Percentiles rank a stretch among this genome's conserved stretches.
These are phyloP conservation scores for Candida mesenterica DNA, from an alignment of 1,139 yeast genomes.

Conservation along the genomic window DNA sequence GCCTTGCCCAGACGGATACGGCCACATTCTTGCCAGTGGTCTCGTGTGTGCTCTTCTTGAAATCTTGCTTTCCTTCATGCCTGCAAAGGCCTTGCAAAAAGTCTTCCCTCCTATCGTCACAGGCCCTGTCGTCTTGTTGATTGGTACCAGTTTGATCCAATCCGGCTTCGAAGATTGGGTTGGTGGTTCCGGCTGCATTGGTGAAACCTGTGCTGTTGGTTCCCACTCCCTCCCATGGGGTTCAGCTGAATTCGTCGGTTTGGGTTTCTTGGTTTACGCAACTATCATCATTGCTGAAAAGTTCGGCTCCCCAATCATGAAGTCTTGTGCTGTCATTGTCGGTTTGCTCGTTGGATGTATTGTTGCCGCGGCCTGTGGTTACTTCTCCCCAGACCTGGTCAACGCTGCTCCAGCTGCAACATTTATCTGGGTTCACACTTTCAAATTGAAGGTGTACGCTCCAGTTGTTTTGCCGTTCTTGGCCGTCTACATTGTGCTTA, in stretches of 20 bases:
- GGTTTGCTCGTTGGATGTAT: conserved; percentile 87
- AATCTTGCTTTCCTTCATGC: conserved; percentile 68
- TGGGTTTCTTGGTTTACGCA: conserved; percentile 78
- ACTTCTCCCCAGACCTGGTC: conserved; percentile 57
- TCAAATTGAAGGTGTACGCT: conserved; percentile 70
- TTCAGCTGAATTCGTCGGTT: conserved; percentile 77
- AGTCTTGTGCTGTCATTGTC: conserved; percentile 83
- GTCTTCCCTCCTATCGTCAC: conserved; percentile 88
- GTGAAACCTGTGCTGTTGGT: conserved; percentile 44
- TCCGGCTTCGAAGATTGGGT: conserved; percentile 82
- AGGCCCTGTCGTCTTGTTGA: conserved; percentile 85
- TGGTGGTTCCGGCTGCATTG: conserved; percentile 80
- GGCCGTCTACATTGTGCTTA: conserved; percentile 74
- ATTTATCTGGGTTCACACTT: conserved; percentile 85
- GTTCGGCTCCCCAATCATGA: conserved; percentile 94
- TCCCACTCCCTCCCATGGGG: conserved; percentile 69
- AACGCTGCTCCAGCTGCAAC: conserved; percentile 78
- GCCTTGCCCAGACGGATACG: conserved; percentile 89
- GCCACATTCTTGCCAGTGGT: conserved; percentile 81
- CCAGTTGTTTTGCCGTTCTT: conserved; percentile 82
- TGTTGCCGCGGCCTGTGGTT: conserved; percentile 88
- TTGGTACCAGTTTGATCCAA: conserved; percentile 67
- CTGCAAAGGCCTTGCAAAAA: conserved; percentile 65
- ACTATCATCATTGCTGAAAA: conserved; percentile 73
- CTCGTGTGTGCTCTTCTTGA: conserved; percentile 73